A percentile compares a stretch with the other conserved stretches of the same genome.
These are phyloP conservation scores for Aspergillus cavernicola DNA, from an alignment of 495 filamentous ascomycete genomes.

Conservation along the genomic window DNA sequence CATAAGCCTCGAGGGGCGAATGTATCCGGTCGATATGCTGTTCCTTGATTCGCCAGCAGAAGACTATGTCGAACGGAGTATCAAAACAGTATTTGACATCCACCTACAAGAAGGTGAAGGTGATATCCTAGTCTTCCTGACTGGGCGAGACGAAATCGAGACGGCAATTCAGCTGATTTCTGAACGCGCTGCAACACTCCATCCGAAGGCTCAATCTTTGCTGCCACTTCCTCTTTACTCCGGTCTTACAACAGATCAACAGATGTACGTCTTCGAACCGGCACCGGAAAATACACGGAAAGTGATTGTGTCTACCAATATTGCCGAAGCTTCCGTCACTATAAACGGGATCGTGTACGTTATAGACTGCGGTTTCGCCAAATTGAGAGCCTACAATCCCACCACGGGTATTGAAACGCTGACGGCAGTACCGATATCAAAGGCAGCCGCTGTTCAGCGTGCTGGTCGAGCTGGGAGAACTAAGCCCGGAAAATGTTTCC, in stretches of 20 bases:
- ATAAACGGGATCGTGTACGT: constrained; percentile 94
- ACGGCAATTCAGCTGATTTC: constrained; percentile 70
- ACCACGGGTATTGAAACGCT: constrained; percentile 85
- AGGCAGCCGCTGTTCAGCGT: constrained; percentile 88
- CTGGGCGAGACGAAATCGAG: constrained; percentile 93
- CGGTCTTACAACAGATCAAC: constrained; percentile 81
- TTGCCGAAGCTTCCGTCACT: constrained; percentile 92
- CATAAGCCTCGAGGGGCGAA: constrained; percentile 85
- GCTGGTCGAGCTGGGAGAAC: constrained; percentile 90
- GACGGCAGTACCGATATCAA: constrained; percentile 83
- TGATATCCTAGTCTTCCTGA: constrained; percentile 89
- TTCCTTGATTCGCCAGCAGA: constrained; percentile 78
- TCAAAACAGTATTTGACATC: constrained; percentile 90
- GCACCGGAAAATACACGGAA: constrained; percentile 83
- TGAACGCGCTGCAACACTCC: constrained; percentile 72
- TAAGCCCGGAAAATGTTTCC: constrained; percentile 90
- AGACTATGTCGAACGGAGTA: constrained; percentile 82
- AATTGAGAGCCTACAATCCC: constrained; percentile 85
- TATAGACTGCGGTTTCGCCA: constrained; percentile 88
- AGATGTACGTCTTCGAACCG: constrained; percentile 89
- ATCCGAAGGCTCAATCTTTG: constrained; percentile 64
- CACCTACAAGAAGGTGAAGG: constrained; percentile 81
- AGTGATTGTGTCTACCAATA: constrained; percentile 92
- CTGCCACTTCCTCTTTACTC: constrained; percentile 84
- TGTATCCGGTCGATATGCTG: constrained; percentile 86